Base-by-base conservation (phyloP, 2,329 filamentous ascomycete species). In the Sporothrix phasma region DNA sequence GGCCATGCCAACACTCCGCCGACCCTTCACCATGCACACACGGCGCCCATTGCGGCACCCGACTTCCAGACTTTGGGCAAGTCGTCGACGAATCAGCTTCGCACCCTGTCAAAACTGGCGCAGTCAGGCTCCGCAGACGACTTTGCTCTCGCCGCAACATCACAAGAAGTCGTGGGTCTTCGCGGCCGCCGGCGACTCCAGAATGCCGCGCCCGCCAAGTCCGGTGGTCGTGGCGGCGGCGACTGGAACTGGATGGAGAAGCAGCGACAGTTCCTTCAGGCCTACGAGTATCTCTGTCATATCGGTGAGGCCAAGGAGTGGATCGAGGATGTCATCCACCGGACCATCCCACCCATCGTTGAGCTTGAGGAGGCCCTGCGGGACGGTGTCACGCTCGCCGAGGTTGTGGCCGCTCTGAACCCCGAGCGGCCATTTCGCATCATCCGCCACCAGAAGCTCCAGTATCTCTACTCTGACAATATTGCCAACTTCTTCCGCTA, bases 301-400 rank as follows among this genome's bases (percentile, higher is more conserved):
- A 97, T 99, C 69, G 94, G 94, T 74, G 94, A 99, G 78, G 94
- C 94, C 24, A 97, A 97, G 74, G 93, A 97, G 76, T 99, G 94
- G 94, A 96, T 99, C 69, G 94, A 99, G 67, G 81, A 95, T 73
- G 85, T 97, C 66, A 90, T 94, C 64, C 85, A 93, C 67, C 86
- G 88, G 68, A 81, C 88, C 61, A 90, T 99, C 43, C 92, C 94
- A 3, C 89, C 93, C 0, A 96, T 97, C 70, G 89, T 99, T 24
- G 87, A 97, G 73, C 78, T 99, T 1, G 94, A 99, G 73, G 92
- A 99, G 75, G 91, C 91, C 15, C 78, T 99, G 47, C 84, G 94
- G 68, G 88, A 99, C 73, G 95, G 94, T 58, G 91, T 99, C 5
- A 97, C 92, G 0, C 80, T 99, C 29, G 95, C 95, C 10, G 93